Conservation (phyloP, 129 eudicot genomes). For the Tagetes erecta region DNA sequence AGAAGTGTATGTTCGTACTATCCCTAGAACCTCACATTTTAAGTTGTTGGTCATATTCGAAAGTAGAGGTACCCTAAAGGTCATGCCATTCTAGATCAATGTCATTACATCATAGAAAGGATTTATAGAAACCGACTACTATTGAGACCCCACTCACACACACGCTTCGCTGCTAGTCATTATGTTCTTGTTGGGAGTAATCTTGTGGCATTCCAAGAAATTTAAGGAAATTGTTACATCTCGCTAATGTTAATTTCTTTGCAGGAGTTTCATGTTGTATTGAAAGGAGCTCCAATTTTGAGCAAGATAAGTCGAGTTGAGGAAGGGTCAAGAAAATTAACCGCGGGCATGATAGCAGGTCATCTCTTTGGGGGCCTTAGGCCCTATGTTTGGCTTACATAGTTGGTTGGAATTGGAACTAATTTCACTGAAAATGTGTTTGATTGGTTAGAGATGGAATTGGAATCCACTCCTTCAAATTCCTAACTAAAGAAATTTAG, state of each 20-base stretch:
- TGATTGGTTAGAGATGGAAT: not conserved
- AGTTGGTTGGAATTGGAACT: not conserved
- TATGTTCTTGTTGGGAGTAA: no score
- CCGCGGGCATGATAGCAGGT: not conserved
- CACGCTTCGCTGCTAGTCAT: no score
- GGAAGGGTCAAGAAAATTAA: conserved; percentile 12
- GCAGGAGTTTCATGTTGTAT: conserved; percentile 1
- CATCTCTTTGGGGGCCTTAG: not conserved
- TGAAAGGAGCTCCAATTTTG: conserved; percentile 21
- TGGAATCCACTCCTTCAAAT: not conserved
- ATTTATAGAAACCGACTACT: no score
- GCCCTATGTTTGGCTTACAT: not conserved
- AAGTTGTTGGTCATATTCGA: no score
- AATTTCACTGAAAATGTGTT: conserved; percentile 4
- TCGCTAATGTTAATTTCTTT: conserved; percentile 2
- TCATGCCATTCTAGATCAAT: not conserved
- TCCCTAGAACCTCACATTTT: not conserved
- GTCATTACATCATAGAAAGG: no score
- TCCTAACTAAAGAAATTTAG: not conserved
- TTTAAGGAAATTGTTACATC: not conserved
- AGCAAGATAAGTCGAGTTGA: not conserved
- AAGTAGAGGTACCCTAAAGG: no score
- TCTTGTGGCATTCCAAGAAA: not conserved
- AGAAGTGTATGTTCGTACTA: no score
- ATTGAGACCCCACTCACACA: no score